Percentiles rank a stretch among this genome's conserved stretches.
Evolutionary conservation across 495 filamentous ascomycete species (phyloP).

Genomic region (Bombardia bombarda): DNA sequence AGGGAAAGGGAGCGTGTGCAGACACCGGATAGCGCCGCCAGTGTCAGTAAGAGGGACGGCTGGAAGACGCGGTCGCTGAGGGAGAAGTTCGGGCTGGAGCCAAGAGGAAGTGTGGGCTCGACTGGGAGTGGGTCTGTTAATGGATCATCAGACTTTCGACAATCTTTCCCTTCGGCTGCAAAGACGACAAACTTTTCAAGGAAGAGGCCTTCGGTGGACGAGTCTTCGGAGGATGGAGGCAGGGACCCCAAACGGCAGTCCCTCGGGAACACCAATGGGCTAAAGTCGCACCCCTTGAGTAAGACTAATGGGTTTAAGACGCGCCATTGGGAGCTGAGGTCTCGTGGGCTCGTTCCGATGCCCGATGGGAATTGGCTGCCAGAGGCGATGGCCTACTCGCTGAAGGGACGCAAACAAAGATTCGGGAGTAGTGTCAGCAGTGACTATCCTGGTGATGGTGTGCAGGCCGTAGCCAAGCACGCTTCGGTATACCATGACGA

Average conservation of each 20-base stretch:
- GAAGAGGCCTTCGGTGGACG: slow-evolving; percentile 15
- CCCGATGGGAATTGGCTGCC: slow-evolving; percentile 35
- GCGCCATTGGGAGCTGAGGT: slow-evolving; percentile 33
- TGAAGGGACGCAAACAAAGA: slow-evolving; percentile 18
- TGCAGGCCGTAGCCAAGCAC: too few species aligned
- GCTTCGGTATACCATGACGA: neutral
- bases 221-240: slow-evolving; percentile 9
- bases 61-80: slow-evolving; percentile 23
- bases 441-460: neutral
- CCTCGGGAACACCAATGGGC: neutral
- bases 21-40: slow-evolving; percentile 4
- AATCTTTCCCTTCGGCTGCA: slow-evolving; percentile 10
- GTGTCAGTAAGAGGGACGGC: slow-evolving; percentile 13
- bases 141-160: slow-evolving; percentile 11
- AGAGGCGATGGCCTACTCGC: slow-evolving; percentile 29
- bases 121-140: slow-evolving; percentile 11
- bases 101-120: slow-evolving; percentile 19
- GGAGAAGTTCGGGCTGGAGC: slow-evolving; percentile 22
- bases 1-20: neutral
- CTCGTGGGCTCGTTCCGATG: slow-evolving; percentile 33
- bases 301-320: slow-evolving; percentile 12
- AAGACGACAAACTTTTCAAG: slow-evolving; percentile 18
- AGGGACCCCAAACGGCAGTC: slow-evolving; percentile 12
- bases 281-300: slow-evolving; percentile 19
- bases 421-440: slow-evolving; percentile 3